These are phyloP conservation scores for Neocatenulostroma microsporum DNA, from an alignment of 2,329 filamentous ascomycete genomes.

Conservation along the genomic window DNA sequence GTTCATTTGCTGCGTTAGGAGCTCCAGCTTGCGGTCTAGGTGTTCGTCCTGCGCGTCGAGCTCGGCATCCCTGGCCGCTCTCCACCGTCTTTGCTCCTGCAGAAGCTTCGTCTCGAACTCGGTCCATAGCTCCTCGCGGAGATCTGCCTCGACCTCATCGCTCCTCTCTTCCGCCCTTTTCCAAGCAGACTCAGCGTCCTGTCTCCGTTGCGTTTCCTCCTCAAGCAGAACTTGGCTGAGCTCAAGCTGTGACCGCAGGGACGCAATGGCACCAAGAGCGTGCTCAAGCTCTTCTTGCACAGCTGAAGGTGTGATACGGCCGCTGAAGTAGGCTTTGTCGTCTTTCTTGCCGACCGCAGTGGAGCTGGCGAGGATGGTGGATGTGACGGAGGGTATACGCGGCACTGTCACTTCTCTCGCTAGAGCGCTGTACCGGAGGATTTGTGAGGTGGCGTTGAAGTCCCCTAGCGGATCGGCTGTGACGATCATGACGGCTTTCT, in stretches of 20 bases:
- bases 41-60: constrained; percentile 71
- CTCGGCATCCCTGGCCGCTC: constrained; percentile 68
- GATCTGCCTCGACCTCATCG: constrained; percentile 71
- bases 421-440: constrained; percentile 85
- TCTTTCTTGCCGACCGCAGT: constrained; percentile 9
- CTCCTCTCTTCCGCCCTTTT: constrained; percentile 55
- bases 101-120: constrained; percentile 77
- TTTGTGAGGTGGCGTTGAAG: constrained; percentile 94
- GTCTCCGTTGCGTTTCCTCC: constrained; percentile 61
- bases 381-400: constrained; percentile 73
- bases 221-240: constrained; percentile 61
- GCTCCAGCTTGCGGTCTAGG: constrained; percentile 78
- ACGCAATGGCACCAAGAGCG: constrained; percentile 70
- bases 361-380: constrained; percentile 49
- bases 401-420: constrained; percentile 90
- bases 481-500: constrained; percentile 92
- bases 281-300: constrained; percentile 65
- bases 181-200: constrained; percentile 66
- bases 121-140: constrained; percentile 78
- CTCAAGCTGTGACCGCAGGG: constrained; percentile 71
- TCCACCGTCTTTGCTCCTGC: constrained; percentile 72
- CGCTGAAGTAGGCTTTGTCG: constrained; percentile 24
- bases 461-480: constrained; percentile 89
- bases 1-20: constrained; percentile 51
- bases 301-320: constrained; percentile 40